Conservation (phyloP, 495 filamentous ascomycete species). For the Melanomma pulvis-pyrius region DNA sequence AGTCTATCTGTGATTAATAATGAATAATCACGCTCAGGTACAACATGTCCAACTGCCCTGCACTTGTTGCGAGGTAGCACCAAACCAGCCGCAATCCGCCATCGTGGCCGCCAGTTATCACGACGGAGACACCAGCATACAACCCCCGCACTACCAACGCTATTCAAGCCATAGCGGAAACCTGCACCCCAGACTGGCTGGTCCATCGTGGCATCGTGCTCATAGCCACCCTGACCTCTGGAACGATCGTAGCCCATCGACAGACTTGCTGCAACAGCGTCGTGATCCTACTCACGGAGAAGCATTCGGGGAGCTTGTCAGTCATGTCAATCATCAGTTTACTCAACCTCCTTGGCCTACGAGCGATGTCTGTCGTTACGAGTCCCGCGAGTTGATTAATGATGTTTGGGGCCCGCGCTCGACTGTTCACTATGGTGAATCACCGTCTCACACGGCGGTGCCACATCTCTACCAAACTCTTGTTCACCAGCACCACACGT, state of each 20-base stretch:
- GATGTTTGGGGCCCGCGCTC: background rate
- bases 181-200: background rate
- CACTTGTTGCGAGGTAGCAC: background rate
- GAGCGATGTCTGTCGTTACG: background rate
- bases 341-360: background rate
- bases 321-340: background rate
- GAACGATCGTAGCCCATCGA: background rate
- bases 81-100: background rate
- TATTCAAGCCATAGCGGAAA: background rate
- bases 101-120: background rate
- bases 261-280: background rate
- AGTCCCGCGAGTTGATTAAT: background rate
- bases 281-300: background rate
- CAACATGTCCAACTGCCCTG: background rate
- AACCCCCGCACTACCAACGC: background rate
- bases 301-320: background rate
- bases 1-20: background rate
- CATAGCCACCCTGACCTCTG: background rate
- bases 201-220: background rate
- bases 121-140: background rate
- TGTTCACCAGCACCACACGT: background rate
- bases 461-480: background rate
- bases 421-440: background rate
- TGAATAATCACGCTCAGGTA: background rate
- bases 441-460: background rate